These are phyloP conservation scores for Mediolabrus comicus DNA, from an alignment of 108 stramenopile genomes.

Conservation along the genomic window DNA sequence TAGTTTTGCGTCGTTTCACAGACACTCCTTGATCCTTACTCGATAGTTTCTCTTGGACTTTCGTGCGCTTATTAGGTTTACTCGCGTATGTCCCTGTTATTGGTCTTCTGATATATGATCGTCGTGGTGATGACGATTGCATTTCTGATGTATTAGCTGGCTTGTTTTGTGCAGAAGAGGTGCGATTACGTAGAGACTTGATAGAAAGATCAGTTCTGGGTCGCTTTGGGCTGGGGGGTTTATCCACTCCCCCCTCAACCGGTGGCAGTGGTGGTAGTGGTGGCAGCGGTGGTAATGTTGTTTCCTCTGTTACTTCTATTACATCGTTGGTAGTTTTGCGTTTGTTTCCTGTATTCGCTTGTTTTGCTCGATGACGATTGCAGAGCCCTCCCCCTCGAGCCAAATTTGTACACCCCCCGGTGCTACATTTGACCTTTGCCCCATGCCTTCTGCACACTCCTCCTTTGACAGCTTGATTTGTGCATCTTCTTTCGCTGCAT, in stretches of 20 bases:
- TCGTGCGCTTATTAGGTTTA: neutral
- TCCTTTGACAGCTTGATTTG: neutral
- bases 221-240: neutral
- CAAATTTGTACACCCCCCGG: neutral
- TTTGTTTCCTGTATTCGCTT: no score
- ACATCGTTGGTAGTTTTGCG: neutral
- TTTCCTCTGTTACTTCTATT: neutral
- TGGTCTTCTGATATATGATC: neutral
- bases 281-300: no score
- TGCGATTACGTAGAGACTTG: neutral
- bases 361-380: neutral
- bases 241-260: neutral
- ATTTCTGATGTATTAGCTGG: neutral
- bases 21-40: neutral
- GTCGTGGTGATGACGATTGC: neutral
- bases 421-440: neutral
- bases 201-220: neutral
- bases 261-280: neutral
- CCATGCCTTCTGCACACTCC: neutral
- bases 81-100: neutral
- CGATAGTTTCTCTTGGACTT: no score
- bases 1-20: neutral
- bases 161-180: neutral
- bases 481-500: neutral
- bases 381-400: neutral